These are phyloP conservation scores for Xenosphaeropsis pyriputrescens DNA, from an alignment of 2,329 filamentous ascomycete species.

Conservation along the genomic window DNA sequence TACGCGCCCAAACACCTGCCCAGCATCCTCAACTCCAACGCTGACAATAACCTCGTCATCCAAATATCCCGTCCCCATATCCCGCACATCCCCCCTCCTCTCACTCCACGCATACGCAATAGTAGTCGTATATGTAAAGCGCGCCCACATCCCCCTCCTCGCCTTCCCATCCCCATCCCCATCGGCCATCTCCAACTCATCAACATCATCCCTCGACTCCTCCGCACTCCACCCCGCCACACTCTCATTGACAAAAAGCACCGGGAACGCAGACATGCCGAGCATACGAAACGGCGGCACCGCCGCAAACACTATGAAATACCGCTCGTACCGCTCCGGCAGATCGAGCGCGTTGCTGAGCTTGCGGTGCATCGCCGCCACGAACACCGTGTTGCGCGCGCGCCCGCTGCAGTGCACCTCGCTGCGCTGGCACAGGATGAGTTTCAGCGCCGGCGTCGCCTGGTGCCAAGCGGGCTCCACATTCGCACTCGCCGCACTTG, in stretches of 20 bases:
- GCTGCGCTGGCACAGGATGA: constrained; percentile 19
- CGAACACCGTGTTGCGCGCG: constrained; percentile 16
- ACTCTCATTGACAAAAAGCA: constrained; percentile 21
- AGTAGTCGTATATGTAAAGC: constrained; percentile 24
- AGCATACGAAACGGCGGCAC: constrained; percentile 20
- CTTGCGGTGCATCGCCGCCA: constrained; percentile 22
- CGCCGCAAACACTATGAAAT: constrained; percentile 21
- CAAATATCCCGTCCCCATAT: constrained; percentile 20
- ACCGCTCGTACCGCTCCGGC: constrained; percentile 22
- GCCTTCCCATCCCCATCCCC: background rate
- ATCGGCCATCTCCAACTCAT: constrained; percentile 4
- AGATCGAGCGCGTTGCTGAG: constrained; percentile 19
- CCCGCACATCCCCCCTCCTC: constrained; percentile 16
- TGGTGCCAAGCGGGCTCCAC: constrained; percentile 23
- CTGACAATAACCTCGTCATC: constrained; percentile 24
- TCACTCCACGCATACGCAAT: constrained; percentile 21
- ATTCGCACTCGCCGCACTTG: too few relatives aligned
- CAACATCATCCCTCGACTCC: constrained; percentile 19
- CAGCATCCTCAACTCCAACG: constrained; percentile 21
- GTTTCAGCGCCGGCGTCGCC: constrained; percentile 21
- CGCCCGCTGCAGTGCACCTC: constrained; percentile 11
- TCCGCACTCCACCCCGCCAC: constrained; percentile 18
- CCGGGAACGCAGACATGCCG: constrained; percentile 18
- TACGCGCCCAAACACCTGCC: constrained; percentile 18
- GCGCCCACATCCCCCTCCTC: constrained; percentile 12